These are phyloP conservation scores for Craspedostauros australis DNA, from an alignment of 108 stramenopile genomes.

Conservation along the genomic window DNA sequence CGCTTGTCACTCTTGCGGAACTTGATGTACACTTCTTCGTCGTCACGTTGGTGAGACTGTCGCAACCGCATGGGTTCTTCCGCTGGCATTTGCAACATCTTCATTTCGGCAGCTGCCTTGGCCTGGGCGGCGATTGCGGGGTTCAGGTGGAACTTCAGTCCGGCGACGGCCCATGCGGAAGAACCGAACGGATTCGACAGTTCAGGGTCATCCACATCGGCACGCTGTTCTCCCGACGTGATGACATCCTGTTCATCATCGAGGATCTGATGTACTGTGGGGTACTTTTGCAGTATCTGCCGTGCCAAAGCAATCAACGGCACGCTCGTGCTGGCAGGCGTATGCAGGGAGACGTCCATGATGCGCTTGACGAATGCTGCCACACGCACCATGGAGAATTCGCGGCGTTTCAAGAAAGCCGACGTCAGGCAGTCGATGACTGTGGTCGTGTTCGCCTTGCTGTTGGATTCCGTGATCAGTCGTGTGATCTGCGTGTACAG, in stretches of 20 bases:
- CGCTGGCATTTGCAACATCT: slow-evolving; percentile 58
- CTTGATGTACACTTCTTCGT: slow-evolving; percentile 46
- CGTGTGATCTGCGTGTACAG: slow-evolving; percentile 63
- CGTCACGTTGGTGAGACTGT: slow-evolving; percentile 28
- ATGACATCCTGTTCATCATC: slow-evolving; percentile 85
- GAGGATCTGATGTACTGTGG: slow-evolving; percentile 51
- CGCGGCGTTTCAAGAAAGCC: slow-evolving; percentile 74
- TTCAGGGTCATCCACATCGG: slow-evolving; percentile 74
- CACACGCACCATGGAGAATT: slow-evolving; percentile 63
- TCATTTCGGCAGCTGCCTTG: slow-evolving; percentile 36
- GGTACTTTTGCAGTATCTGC: slow-evolving; percentile 66
- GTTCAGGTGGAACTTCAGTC: slow-evolving; percentile 60
- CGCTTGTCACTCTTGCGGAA: slow-evolving; percentile 39
- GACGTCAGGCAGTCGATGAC: slow-evolving; percentile 59
- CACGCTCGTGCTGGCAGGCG: slow-evolving; percentile 54
- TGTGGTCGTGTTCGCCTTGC: slow-evolving; percentile 28
- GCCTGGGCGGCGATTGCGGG: slow-evolving; percentile 53
- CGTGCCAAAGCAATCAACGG: slow-evolving; percentile 73
- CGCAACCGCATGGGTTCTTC: slow-evolving; percentile 56
- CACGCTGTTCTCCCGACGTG: slow-evolving; percentile 61
- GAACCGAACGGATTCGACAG: slow-evolving; percentile 76
- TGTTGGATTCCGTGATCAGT: slow-evolving; percentile 26
- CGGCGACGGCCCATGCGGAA: slow-evolving; percentile 73
- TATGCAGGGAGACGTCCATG: slow-evolving; percentile 54
- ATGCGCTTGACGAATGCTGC: slow-evolving; percentile 79